Evolutionary conservation across 805 yeast genomes (phyloP), one percentile per base, ranked within the genome.

Genomic region (Debaryomyces hansenii): DNA sequence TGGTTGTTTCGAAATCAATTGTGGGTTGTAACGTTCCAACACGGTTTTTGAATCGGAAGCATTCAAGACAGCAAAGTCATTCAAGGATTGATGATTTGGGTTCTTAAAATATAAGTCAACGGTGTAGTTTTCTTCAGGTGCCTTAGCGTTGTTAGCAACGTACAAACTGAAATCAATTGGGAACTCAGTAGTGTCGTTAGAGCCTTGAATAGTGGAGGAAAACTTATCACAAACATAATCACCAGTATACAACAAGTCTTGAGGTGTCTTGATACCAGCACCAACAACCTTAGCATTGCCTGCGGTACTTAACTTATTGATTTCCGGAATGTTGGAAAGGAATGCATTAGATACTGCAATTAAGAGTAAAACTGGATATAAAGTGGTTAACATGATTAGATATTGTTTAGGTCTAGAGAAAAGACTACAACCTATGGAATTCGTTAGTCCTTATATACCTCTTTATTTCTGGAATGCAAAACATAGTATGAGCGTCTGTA

Each of bases 181-280:
- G 42, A 54, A 54, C 29, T 51, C 51, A 28, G 20, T 28, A 20
- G 58, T 52, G 41, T 44, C 41, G 31, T 52, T 54, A 20, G 36
- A 20, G 14, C 52, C 45, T 39, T 52, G 53, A 37, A 54, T 44
- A 2, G 35, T 24, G 2, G 55, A 46, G 12, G 55, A 32, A 39
- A 42, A 55, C 40, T 53, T 53, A 36, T 55, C 59, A 47, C 59
- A 55, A 31, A 55, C 59, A 34, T 49, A 46, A 10, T 42, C 35
- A 34, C 59, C 59, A 7, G 52, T 27, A 35, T 41, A 55, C 11
- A 21, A 12, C 21, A 55, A 46, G 29, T 49, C 50, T 18, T 40
- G 41, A 12, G 58, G 48, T 27, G 54, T 40, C 28, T 51, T 49
- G 37, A 40, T 35, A 16, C 24, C 24, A n/a, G 20, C 24, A 32